Conservation (phyloP, 257 asterid genomes). For the Plantago major region DNA sequence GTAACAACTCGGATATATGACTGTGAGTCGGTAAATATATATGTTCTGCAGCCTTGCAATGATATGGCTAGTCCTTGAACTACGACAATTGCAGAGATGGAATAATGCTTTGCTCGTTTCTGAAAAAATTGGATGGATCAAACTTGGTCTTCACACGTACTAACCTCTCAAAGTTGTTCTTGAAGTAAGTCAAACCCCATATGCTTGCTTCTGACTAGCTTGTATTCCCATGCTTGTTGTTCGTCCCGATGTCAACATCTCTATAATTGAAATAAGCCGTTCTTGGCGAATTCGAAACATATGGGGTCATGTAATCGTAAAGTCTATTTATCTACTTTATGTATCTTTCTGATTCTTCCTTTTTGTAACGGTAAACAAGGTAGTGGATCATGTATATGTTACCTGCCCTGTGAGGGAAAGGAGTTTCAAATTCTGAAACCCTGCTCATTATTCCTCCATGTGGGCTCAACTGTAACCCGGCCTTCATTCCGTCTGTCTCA, state of each 20-base stretch:
- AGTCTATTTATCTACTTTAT: background rate
- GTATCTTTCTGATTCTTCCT: background rate
- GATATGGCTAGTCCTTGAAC: too few species aligned
- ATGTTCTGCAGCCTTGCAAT: too few species aligned
- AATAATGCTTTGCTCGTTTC: slow-evolving; percentile 11
- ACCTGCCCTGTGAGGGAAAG: slow-evolving; percentile 10
- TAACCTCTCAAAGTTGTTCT: slow-evolving; percentile 5
- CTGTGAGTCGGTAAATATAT: too few species aligned
- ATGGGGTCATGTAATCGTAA: slow-evolving; percentile 5
- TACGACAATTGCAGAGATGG: background rate
- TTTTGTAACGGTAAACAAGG: background rate
- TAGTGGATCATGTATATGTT: background rate
- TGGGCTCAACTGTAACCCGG: background rate
- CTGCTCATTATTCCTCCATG: background rate
- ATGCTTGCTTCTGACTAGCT: slow-evolving; percentile 2
- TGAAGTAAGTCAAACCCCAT: slow-evolving; percentile 1
- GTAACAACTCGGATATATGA: too few species aligned
- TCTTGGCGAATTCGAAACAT: slow-evolving; percentile 1
- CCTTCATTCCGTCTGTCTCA: background rate
- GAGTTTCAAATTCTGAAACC: background rate
- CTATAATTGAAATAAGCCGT: slow-evolving; percentile 2
- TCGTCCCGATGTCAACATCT: slow-evolving; percentile 6
- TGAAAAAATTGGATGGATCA: slow-evolving; percentile 8
- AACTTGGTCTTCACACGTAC: slow-evolving; percentile 3
- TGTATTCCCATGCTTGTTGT: background rate